phyloP scores from a whole-genome alignment of 2,329 filamentous ascomycete genomes.

The Trichoderma sp. region DNA sequence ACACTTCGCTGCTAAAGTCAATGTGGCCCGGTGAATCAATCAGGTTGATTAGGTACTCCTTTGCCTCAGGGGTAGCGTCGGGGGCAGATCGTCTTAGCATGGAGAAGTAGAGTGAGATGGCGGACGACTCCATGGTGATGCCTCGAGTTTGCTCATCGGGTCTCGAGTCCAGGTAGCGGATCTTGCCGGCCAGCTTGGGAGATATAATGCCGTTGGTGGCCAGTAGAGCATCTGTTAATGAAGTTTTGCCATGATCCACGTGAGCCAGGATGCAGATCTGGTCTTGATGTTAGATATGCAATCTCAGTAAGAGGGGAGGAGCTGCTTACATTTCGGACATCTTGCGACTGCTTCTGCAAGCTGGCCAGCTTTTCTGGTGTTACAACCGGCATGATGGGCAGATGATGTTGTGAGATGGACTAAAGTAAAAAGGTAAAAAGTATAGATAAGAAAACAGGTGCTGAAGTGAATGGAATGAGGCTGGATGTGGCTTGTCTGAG shows the following conservation, averaged over 20 bases:
- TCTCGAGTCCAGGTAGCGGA: constrained; percentile 93
- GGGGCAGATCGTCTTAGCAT: constrained; percentile 75
- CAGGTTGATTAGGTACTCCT: constrained; percentile 93
- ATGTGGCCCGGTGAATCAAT: constrained; percentile 99
- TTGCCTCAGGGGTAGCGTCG: constrained; percentile 68
- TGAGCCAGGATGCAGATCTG: constrained; percentile 95
- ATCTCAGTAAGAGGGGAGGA: neutral
- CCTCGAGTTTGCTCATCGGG: constrained; percentile 94
- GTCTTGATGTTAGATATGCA: neutral
- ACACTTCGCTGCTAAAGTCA: constrained; percentile 98
- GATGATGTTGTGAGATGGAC: neutral
- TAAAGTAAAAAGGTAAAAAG: neutral
- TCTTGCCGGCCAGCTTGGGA: constrained; percentile 94
- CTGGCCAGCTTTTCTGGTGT: constrained; percentile 85
- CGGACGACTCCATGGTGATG: constrained; percentile 99
- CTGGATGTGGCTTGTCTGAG: neutral
- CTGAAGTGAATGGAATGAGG: neutral
- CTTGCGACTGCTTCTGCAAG: constrained; percentile 83
- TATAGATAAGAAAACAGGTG: neutral
- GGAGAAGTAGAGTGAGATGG: constrained; percentile 94
- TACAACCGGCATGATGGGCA: constrained; percentile 79
- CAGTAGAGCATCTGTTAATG: constrained; percentile 90
- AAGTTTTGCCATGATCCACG: constrained; percentile 98
- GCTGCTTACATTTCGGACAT: constrained; percentile 82
- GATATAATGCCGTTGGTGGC: constrained; percentile 99